Percentiles rank a stretch among this genome's conserved stretches.
Conservation (phyloP, 305 asterid genomes). For the Fraxinus sp. region DNA sequence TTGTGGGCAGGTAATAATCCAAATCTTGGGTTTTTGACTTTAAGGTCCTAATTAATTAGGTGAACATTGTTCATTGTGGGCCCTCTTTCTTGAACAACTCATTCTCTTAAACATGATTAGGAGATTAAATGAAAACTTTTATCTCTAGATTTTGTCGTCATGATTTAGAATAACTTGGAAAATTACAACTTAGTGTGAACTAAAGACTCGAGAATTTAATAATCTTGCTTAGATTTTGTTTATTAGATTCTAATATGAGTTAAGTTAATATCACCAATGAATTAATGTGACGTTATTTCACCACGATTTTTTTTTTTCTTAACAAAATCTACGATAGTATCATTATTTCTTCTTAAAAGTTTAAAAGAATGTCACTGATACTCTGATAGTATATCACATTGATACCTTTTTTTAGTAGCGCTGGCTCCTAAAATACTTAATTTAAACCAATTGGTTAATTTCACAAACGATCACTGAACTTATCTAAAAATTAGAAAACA, state of each 20-base stretch:
- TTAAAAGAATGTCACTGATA: no score
- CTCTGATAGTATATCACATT: neutral
- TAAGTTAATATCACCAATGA: neutral
- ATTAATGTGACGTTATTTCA: neutral
- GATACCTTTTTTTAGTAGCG: neutral
- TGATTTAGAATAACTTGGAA: neutral
- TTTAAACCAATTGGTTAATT: slow-evolving; percentile 23
- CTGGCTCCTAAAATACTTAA: neutral
- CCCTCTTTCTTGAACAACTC: slow-evolving; percentile 10
- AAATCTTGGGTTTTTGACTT: slow-evolving; percentile 35
- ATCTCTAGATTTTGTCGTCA: neutral
- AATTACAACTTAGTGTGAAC: neutral
- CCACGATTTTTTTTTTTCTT: neutral
- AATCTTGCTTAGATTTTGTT: neutral
- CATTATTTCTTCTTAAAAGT: no score
- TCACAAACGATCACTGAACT: no score
- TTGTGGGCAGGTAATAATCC: slow-evolving; percentile 22
- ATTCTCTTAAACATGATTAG: neutral
- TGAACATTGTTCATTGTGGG: slow-evolving; percentile 10
- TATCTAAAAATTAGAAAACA: no score
- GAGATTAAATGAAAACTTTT: slow-evolving; percentile 2
- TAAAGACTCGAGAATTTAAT: neutral
- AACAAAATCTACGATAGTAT: neutral
- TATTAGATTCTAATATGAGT: neutral
- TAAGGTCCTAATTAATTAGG: neutral